Conservation (phyloP, 2,329 filamentous ascomycete genomes). For the Talaromyces pinophilus region DNA sequence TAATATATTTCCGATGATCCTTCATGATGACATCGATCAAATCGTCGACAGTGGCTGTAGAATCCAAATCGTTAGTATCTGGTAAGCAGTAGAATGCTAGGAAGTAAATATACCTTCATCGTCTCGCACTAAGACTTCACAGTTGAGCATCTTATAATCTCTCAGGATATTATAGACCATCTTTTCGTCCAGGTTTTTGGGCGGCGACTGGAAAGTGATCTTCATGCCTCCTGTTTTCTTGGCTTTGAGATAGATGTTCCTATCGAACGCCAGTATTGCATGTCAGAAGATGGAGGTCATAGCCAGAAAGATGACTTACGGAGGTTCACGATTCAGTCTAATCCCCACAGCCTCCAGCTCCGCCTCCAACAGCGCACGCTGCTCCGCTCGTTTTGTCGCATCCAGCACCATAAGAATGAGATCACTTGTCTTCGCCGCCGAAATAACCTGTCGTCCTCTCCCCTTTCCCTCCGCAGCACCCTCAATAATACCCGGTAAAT, state of each 20-base stretch:
- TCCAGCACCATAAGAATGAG: slow-evolving; percentile 96
- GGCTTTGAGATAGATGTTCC: slow-evolving; percentile 93
- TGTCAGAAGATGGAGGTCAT: background rate
- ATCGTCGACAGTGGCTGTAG: slow-evolving; percentile 83
- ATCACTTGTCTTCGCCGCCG: slow-evolving; percentile 96
- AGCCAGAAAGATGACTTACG: slow-evolving; percentile 57
- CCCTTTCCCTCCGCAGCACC: slow-evolving; percentile 95
- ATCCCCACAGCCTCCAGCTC: slow-evolving; percentile 96
- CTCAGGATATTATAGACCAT: slow-evolving; percentile 97
- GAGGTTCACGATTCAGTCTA: slow-evolving; percentile 84
- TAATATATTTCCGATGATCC: slow-evolving; percentile 96
- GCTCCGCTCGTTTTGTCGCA: slow-evolving; percentile 93
- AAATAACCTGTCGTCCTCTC: slow-evolving; percentile 92
- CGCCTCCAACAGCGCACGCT: slow-evolving; percentile 82
- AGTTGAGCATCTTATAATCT: slow-evolving; percentile 99
- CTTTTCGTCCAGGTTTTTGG: slow-evolving; percentile 92
- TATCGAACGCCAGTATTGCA: slow-evolving; percentile 37
- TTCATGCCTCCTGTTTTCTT: slow-evolving; percentile 99
- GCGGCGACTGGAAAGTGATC: slow-evolving; percentile 88
- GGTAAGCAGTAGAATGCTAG: slow-evolving; percentile 4
- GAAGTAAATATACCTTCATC: slow-evolving; percentile 64
- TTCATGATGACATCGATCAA: slow-evolving; percentile 99
- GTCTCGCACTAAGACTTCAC: slow-evolving; percentile 91
- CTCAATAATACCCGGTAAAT: slow-evolving; percentile 97
- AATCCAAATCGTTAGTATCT: background rate